Conservation (phyloP, 192 early-diverging fungal genomes). For the Umbelopsis isabellina region DNA sequence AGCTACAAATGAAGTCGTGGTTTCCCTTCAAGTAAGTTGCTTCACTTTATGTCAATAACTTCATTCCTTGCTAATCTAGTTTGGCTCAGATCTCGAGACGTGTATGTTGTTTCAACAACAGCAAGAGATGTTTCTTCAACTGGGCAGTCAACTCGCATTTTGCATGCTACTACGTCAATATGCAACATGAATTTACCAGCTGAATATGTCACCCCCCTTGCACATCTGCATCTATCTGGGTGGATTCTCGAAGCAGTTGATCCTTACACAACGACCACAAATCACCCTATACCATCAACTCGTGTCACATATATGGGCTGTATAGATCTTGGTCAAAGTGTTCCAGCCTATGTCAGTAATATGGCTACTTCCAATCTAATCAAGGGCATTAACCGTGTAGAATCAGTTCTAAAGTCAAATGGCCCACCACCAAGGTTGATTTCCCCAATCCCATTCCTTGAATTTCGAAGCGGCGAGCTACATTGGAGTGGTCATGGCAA, state of each 20-base stretch:
- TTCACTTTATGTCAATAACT: too few species aligned
- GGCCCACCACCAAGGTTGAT: conserved; percentile 43
- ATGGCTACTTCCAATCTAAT: conserved; percentile 43
- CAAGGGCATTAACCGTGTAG: conserved; percentile 48
- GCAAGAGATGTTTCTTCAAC: conserved; percentile 25
- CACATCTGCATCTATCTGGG: conserved; percentile 46
- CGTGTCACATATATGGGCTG: conserved; percentile 52
- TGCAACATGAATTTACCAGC: conserved; percentile 18
- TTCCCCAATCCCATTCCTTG: conserved; percentile 33
- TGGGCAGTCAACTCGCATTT: conserved; percentile 25
- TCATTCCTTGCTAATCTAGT: neutral
- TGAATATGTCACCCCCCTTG: conserved; percentile 26
- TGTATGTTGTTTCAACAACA: conserved; percentile 43
- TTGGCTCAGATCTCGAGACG: conserved; percentile 45
- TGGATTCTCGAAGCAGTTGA: conserved; percentile 59
- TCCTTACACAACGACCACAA: conserved; percentile 54
- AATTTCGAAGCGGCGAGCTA: conserved; percentile 34
- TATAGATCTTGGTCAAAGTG: conserved; percentile 48
- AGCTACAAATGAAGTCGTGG: conserved; percentile 46
- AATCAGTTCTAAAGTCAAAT: conserved; percentile 45
- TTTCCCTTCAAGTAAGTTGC: conserved; percentile 54
- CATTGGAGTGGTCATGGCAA: conserved; percentile 10
- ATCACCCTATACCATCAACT: conserved; percentile 56
- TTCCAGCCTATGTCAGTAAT: conserved; percentile 51
- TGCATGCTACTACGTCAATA: conserved; percentile 36